A percentile compares a stretch with the other conserved stretches of the same genome.
Evolutionary conservation across 345 rosid genomes (phyloP).

Genomic region (Gossypium mustelinum): DNA sequence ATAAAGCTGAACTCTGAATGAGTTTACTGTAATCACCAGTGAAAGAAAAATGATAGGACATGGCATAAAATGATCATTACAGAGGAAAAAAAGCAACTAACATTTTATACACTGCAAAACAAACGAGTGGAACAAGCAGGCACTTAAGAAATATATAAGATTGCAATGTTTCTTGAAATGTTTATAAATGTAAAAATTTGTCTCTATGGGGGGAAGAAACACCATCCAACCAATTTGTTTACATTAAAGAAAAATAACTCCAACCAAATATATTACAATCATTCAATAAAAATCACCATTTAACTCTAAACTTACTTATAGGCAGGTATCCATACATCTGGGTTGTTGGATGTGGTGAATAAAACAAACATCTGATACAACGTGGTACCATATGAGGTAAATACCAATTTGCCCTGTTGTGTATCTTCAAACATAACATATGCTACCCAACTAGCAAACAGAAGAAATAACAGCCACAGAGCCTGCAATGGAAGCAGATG

Average conservation of each 20-base stretch:
- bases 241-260: background rate
- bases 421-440: slow-evolving; percentile 98
- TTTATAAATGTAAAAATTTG: background rate
- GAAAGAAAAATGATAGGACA: slow-evolving; percentile 6
- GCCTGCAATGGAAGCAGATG: slow-evolving; percentile 57
- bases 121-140: slow-evolving; percentile 1
- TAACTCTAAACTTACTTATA: slow-evolving; percentile 67
- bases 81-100: background rate
- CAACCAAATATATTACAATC: background rate
- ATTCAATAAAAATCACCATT: slow-evolving; percentile 4
- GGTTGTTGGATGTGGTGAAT: slow-evolving; percentile 96
- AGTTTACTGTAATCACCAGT: background rate
- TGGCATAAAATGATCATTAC: background rate
- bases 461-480: slow-evolving; percentile 76
- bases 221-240: background rate
- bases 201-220: background rate
- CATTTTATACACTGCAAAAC: background rate
- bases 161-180: background rate
- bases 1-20: background rate
- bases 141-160: background rate
- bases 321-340: slow-evolving; percentile 98
- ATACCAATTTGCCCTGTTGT: slow-evolving; percentile 59
- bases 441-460: slow-evolving; percentile 90
- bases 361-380: slow-evolving; percentile 85
- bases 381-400: slow-evolving; percentile 74